Evolutionary conservation across 164 flowering plant genomes (phyloP), one percentile per base, ranked within the genome.

Genomic region (Stephania japonica): DNA sequence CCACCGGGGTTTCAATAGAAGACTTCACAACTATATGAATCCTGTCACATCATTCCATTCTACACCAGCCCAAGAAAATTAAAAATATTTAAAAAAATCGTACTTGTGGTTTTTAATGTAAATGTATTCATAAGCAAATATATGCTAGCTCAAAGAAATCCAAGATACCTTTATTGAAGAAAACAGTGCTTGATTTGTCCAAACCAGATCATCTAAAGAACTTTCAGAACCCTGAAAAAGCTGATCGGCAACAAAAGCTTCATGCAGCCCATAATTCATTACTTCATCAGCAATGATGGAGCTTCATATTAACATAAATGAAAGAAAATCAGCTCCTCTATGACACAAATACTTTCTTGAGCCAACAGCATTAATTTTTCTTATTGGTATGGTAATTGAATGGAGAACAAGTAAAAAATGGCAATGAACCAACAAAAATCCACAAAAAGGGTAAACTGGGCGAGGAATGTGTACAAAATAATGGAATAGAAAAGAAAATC

Each of bases 201-300:
- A 85, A 42, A 91, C 81, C 78, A 95, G 87, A 73, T 88, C 90
- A 84, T 89, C 94, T 19, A 81, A 76, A 79, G 87, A 84, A 81
- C 82, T 80, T 75, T 91, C 93, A 79, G 90, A 77, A 81, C 83
- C 83, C 79, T 90, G 99, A 83, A 91, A 91, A 72, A 95, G 82
- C 77, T 87, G 92, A 42, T 93, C 98, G 18, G 92, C 92, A 76
- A 93, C 85, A 81, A 82, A 87, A 10, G 84, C 78, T 78, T 93
- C 98, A 70, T 87, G 93, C 84, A 91, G 78, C 64, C 87, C 70
- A 77, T 89, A 91, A 72, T 65, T 80, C 23, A 41, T 68, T 72
- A 78, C 76, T 72, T 80, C 80, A 71, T 77, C 84, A 89, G 95
- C 91, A 65, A 68, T 38, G 83, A 71, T 16, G 65, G 61, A 68